These are phyloP conservation scores for Aphanocladium album DNA, from an alignment of 2,329 filamentous ascomycete species.

Conservation along the genomic window DNA sequence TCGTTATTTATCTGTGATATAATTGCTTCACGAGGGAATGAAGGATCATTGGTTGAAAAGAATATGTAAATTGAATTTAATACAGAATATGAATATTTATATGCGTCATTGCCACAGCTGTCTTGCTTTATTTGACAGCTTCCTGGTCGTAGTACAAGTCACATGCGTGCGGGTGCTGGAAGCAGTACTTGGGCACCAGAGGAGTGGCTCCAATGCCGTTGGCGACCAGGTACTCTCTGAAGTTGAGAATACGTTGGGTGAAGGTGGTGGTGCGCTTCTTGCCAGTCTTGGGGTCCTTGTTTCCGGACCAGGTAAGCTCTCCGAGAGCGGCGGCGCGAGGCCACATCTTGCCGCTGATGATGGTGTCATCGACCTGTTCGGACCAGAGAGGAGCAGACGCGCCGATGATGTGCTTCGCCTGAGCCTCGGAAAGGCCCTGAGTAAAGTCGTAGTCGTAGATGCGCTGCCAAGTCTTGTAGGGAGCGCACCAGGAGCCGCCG, in stretches of 20 bases:
- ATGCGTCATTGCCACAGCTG: neutral
- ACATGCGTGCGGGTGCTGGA: slow-evolving; percentile 53
- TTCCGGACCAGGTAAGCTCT: slow-evolving; percentile 52
- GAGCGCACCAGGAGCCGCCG: slow-evolving; percentile 53
- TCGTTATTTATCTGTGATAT: too few relatives aligned
- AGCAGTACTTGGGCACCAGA: slow-evolving; percentile 53
- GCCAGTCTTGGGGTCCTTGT: slow-evolving; percentile 35
- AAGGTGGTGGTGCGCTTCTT: slow-evolving; percentile 10
- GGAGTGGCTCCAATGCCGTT: slow-evolving; percentile 33
- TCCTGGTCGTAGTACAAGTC: slow-evolving; percentile 50
- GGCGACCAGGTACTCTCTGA: slow-evolving; percentile 10
- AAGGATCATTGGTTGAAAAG: neutral
- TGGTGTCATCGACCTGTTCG: slow-evolving; percentile 50
- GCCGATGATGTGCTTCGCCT: slow-evolving; percentile 47
- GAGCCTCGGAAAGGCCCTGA: slow-evolving; percentile 37
- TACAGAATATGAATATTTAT: neutral
- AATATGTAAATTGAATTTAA: neutral
- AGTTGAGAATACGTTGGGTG: slow-evolving; percentile 11
- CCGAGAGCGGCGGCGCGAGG: slow-evolving; percentile 51
- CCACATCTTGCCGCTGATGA: slow-evolving; percentile 48
- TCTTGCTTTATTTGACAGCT: slow-evolving; percentile 17
- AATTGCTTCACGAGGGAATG: too few relatives aligned
- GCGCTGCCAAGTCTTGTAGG: slow-evolving; percentile 56
- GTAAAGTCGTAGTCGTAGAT: slow-evolving; percentile 57
- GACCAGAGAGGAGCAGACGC: slow-evolving; percentile 47